Evolutionary conservation across 2,329 filamentous ascomycete genomes (phyloP).

Genomic region (Coniochaeta sp.): DNA sequence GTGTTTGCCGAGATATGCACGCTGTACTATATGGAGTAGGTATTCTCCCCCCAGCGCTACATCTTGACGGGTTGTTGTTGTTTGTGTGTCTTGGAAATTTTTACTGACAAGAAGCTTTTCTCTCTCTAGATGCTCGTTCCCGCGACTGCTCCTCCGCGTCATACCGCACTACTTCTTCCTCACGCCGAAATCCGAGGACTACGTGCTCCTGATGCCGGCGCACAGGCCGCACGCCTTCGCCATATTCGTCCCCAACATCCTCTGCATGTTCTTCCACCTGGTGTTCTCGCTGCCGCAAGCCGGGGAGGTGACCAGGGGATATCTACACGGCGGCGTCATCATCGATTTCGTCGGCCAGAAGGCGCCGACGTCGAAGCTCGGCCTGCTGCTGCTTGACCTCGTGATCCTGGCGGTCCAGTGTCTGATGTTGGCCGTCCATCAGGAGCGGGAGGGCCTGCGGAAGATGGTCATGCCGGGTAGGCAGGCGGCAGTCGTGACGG

Average conservation of each 20-base stretch:
- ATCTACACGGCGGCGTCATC: constrained; percentile 59
- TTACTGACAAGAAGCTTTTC: no score
- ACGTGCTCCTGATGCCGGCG: constrained; percentile 47
- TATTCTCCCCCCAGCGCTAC: constrained; percentile 1
- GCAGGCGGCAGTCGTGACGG: neutral
- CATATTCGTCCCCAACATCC: constrained; percentile 48
- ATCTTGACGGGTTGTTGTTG: no score
- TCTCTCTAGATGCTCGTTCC: constrained; percentile 54
- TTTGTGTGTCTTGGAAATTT: no score
- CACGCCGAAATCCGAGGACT: constrained; percentile 51
- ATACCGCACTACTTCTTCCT: constrained; percentile 56
- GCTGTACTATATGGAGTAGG: constrained; percentile 65
- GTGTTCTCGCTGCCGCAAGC: constrained; percentile 46
- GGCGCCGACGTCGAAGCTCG: constrained; percentile 48
- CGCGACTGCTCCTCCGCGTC: constrained; percentile 52
- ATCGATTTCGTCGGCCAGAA: constrained; percentile 63
- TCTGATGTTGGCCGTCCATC: constrained; percentile 56
- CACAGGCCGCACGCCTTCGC: constrained; percentile 48
- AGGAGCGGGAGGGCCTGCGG: constrained; percentile 50
- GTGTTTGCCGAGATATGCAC: constrained; percentile 58
- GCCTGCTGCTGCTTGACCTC: constrained; percentile 48
- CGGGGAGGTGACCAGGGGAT: constrained; percentile 55
- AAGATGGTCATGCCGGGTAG: constrained; percentile 30
- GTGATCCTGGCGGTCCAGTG: constrained; percentile 51
- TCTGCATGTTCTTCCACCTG: constrained; percentile 55